Conservation (phyloP, 1,284 basidiomycete genomes). For the Amylostereum chailletii region DNA sequence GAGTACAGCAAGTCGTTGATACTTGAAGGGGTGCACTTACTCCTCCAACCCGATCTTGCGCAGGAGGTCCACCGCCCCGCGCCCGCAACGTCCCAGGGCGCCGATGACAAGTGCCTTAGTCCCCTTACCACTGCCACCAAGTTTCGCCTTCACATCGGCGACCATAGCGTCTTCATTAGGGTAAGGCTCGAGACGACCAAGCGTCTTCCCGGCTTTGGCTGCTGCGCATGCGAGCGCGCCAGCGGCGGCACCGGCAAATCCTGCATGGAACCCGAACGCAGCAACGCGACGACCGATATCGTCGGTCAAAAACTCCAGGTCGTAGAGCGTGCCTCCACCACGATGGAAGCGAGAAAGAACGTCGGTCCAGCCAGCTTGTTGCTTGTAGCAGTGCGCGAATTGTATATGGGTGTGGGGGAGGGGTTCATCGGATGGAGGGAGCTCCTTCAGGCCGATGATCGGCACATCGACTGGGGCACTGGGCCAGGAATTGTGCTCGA, state of each 20-base stretch:
- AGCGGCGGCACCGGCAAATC: constrained; percentile 94
- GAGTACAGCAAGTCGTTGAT: not conserved
- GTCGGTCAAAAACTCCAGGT: constrained; percentile 95
- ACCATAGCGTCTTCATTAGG: constrained; percentile 81
- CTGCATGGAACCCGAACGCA: constrained; percentile 99
- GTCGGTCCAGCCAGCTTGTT: constrained; percentile 88
- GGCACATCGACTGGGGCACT: constrained; percentile 66
- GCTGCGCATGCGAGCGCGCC: constrained; percentile 82
- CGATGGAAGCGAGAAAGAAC: constrained; percentile 84
- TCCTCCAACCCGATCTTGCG: constrained; percentile 89
- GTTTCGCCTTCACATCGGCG: constrained; percentile 53
- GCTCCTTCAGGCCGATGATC: constrained; percentile 96
- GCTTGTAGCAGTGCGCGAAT: constrained; percentile 98
- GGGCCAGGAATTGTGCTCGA: constrained; percentile 88
- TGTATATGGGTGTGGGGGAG: constrained; percentile 95
- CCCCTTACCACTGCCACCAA: constrained; percentile 69
- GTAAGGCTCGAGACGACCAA: constrained; percentile 74
- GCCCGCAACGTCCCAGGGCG: constrained; percentile 91
- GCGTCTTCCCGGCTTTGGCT: constrained; percentile 48
- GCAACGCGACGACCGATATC: constrained; percentile 83
- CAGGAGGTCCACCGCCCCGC: constrained; percentile 94
- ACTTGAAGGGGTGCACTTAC: constrained; percentile 33
- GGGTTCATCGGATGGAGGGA: constrained; percentile 74
- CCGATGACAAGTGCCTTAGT: constrained; percentile 93
- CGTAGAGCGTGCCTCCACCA: constrained; percentile 88